Evolutionary conservation across 345 rosid genomes (phyloP).

Genomic region (Gossypium stocksii): DNA sequence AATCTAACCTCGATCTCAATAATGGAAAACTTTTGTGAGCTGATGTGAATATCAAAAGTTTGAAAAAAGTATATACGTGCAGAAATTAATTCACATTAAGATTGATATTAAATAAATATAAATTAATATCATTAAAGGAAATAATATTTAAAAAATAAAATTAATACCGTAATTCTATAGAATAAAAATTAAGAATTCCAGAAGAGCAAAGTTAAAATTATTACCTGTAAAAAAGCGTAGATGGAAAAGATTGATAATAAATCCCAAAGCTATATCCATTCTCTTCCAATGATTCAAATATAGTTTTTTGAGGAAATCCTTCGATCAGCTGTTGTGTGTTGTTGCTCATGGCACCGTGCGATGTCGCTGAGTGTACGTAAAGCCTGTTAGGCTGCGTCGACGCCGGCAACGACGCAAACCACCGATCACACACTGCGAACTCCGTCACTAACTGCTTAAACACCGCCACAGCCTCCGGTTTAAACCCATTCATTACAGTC

Average conservation of each 20-base stretch:
- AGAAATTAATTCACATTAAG: no score
- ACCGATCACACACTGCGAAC: conserved; percentile 72
- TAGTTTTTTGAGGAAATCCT: conserved; percentile 70
- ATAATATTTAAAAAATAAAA: no score
- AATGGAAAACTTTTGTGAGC: no score
- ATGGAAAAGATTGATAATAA: conserved; percentile 53
- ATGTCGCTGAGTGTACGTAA: conserved; percentile 66
- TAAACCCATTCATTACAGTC: conserved; percentile 71
- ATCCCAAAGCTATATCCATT: conserved; percentile 52
- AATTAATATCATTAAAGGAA: no score
- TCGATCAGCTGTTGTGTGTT: conserved; percentile 39
- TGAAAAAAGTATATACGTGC: neutral
- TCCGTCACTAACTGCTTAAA: conserved; percentile 51
- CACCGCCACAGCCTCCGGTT: conserved; percentile 58
- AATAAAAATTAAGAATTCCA: no score
- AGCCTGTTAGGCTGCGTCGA: conserved; percentile 68
- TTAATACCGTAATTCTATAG: no score
- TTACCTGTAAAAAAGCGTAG: conserved; percentile 57
- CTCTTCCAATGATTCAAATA: conserved; percentile 68
- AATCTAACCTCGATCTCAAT: no score
- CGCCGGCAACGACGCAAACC: conserved; percentile 70
- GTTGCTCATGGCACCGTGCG: conserved; percentile 58
- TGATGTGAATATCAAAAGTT: no score
- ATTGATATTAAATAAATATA: no score
- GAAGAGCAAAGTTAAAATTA: no score